Evolutionary conservation across 2,329 filamentous ascomycete genomes (phyloP).

Genomic region (Neofusicoccum umdonicola): DNA sequence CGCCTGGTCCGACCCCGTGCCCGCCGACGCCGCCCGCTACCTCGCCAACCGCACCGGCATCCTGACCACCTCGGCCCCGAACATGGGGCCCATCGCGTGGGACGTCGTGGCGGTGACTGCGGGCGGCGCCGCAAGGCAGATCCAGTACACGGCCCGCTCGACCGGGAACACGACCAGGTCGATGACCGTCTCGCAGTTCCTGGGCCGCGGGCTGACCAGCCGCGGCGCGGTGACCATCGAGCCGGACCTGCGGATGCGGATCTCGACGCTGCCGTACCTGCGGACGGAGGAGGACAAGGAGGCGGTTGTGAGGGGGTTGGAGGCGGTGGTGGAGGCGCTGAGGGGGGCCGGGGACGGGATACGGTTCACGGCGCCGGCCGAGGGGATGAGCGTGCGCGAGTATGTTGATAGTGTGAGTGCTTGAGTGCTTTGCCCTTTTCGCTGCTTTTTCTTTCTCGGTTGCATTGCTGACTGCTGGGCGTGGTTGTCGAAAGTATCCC

Average conservation of each 20-base stretch:
- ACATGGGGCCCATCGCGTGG: slow-evolving; percentile 63
- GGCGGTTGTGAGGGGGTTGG: slow-evolving; percentile 62
- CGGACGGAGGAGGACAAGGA: slow-evolving; percentile 57
- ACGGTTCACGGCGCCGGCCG: slow-evolving; percentile 42
- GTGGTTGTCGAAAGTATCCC: slow-evolving; percentile 10
- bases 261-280: slow-evolving; percentile 62
- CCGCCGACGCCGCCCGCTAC: slow-evolving; percentile 41
- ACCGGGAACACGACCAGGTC: slow-evolving; percentile 43
- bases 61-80: slow-evolving; percentile 62
- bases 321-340: slow-evolving; percentile 58
- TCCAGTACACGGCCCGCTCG: slow-evolving; percentile 66
- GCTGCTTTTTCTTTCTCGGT: no score
- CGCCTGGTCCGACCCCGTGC: slow-evolving; percentile 51
- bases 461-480: no score
- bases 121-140: slow-evolving; percentile 45
- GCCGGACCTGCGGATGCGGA: slow-evolving; percentile 55
- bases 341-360: slow-evolving; percentile 56
- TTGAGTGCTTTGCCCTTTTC: no score
- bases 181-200: slow-evolving; percentile 53
- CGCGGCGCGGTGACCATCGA: slow-evolving; percentile 62
- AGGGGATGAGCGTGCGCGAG: slow-evolving; percentile 52
- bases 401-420: slow-evolving; percentile 49
- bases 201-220: slow-evolving; percentile 62
- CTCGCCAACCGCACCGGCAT: slow-evolving; percentile 55
- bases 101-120: slow-evolving; percentile 50